Base-by-base conservation (phyloP, 257 asterid genomes). In the Capsicum rhomboideum region DNA sequence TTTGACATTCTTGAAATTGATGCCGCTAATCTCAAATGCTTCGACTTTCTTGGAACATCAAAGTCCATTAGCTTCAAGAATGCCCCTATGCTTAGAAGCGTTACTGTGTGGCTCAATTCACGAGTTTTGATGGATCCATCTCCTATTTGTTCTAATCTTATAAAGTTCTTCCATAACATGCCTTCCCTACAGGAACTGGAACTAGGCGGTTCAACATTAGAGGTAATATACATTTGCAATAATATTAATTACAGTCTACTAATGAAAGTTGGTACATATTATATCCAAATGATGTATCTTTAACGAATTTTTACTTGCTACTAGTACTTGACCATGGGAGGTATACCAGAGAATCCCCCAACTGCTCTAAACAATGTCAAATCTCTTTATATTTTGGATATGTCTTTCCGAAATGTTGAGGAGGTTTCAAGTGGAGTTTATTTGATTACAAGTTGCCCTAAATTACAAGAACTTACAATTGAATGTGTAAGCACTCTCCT, bases 21-120 rank as follows among this genome's bases (percentile, higher is more conserved):
- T 71, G 79, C 54, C 31, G 0, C 20, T 46, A 71, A 11, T 40
- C 34, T 71, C 79, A 71, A 42, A 71, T 71, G 5, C 55, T 81
- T 84, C 52, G 72, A 54, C 50, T 87, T 81, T 68, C 31, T 10
- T 23, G 89, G 89, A 53, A 31, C 66, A 29, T 79, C 54, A 8
- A 31, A 66, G 53, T 67, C 84, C 10, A 31, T 86, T 78, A 66
- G 58, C 12, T 83, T 83, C 71, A 71, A 61, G 42, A 67, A 86
- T 59, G 64, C 68, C 59, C 88, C 82, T 4, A 63, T 83, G 50
- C 86, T 40, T 68, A 20, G 16, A 68, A 37, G 21, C 1, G 78
- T 34, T 42, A 8, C 0, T 40, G 18, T 71, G 79, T 10, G 26
- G 28, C 55, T 71, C 26, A 14, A 6, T 46, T 42, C 20, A 71